Conservation (phyloP, 495 filamentous ascomycete species). For the Daldinia vernicosa region DNA sequence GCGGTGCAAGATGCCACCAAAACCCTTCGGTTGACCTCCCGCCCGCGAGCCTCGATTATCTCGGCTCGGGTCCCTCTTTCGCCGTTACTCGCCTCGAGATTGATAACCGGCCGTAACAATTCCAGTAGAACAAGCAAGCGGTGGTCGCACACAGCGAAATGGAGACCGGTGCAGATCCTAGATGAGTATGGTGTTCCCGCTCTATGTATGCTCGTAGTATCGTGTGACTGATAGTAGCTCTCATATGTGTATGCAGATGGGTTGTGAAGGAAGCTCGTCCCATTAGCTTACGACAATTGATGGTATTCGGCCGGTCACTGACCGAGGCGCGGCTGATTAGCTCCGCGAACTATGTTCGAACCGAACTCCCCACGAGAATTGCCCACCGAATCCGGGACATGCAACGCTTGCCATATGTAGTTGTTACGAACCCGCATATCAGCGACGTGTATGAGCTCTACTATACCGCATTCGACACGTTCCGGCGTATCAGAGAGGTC, state of each 20-base stretch:
- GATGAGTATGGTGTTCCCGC: slow-evolving; percentile 73
- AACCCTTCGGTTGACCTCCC: slow-evolving; percentile 50
- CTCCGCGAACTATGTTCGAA: slow-evolving; percentile 96
- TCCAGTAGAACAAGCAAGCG: slow-evolving; percentile 12
- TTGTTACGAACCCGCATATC: slow-evolving; percentile 93
- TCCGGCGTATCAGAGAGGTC: slow-evolving; percentile 84
- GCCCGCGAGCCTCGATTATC: slow-evolving; percentile 25
- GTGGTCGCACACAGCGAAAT: slow-evolving; percentile 61
- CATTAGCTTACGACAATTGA: slow-evolving; percentile 89
- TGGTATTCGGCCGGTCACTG: slow-evolving; percentile 89
- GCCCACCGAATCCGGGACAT: slow-evolving; percentile 97
- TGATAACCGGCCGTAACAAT: slow-evolving; percentile 4
- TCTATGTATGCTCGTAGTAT: slow-evolving; percentile 15
- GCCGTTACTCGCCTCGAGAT: slow-evolving; percentile 16
- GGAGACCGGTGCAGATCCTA: slow-evolving; percentile 82
- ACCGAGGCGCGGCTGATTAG: slow-evolving; percentile 89
- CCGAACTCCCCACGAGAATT: slow-evolving; percentile 90
- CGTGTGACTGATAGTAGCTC: slow-evolving; percentile 40
- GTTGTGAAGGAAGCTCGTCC: slow-evolving; percentile 84
- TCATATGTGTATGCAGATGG: slow-evolving; percentile 67
- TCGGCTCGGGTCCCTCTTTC: slow-evolving; percentile 15
- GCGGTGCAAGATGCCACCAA: slow-evolving; percentile 56
- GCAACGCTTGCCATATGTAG: slow-evolving; percentile 94
- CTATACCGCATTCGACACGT: slow-evolving; percentile 90
- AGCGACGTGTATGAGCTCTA: slow-evolving; percentile 96